Evolutionary conservation across 2,329 filamentous ascomycete genomes (phyloP).

Genomic region (Chrysoporthe puriensis): DNA sequence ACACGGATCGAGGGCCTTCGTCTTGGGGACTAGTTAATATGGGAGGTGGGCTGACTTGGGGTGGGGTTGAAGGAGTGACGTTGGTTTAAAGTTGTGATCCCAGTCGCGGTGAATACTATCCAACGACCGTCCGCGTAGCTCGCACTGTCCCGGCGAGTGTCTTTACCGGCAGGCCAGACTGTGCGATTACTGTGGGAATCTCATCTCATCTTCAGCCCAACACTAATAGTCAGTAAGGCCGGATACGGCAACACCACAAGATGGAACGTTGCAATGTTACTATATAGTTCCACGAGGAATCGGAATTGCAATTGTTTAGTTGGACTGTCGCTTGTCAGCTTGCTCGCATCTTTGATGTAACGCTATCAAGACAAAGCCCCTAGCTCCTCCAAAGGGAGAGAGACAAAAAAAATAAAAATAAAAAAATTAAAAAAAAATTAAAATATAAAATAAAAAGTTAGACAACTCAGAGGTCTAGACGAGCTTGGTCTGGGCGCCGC

Average conservation of each 20-base stretch:
- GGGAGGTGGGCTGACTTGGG: not conserved
- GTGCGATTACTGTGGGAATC: conserved; percentile 5
- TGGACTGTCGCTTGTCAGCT: no score
- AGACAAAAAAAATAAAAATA: no score
- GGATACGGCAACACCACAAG: not conserved
- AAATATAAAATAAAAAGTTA: no score
- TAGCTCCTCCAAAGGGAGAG: no score
- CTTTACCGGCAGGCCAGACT: not conserved
- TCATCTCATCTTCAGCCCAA: not conserved
- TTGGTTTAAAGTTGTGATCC: conserved; percentile 21
- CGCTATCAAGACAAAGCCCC: no score
- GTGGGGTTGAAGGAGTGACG: conserved; percentile 12
- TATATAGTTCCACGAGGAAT: no score
- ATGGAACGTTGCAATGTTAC: conserved; percentile 26
- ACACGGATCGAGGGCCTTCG: not conserved
- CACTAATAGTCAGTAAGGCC: not conserved
- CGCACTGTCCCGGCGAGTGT: not conserved
- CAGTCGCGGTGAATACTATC: not conserved
- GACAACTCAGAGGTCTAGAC: no score
- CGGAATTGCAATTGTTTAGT: no score
- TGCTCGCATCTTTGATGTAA: no score
- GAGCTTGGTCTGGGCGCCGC: no score
- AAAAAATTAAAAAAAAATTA: no score
- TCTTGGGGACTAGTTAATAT: not conserved
- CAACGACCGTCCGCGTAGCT: not conserved